phyloP scores from a whole-genome alignment of 2,329 filamentous ascomycete species.

The Fusarium udum region DNA sequence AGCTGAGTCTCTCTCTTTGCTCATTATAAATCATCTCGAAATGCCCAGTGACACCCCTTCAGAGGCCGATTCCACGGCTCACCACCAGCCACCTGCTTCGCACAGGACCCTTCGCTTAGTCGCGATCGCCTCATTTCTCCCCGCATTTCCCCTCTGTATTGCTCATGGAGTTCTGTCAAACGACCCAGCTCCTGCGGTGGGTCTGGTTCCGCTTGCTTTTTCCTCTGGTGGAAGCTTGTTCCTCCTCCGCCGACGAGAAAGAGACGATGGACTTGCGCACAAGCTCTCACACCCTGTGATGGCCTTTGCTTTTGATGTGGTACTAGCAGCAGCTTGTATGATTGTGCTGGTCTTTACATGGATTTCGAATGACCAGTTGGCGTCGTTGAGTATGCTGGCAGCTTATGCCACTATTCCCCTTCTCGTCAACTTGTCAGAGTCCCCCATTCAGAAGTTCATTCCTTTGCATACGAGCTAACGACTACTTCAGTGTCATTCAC shows the following conservation, averaged over 20 bases:
- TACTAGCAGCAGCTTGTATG: constrained; percentile 51
- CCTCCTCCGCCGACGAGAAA: constrained; percentile 32
- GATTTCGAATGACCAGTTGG: constrained; percentile 42
- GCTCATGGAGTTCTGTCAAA: constrained; percentile 50
- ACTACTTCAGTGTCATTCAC: constrained; percentile 48
- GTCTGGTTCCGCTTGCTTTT: constrained; percentile 52
- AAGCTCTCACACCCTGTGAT: constrained; percentile 45
- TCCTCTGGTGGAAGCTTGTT: constrained; percentile 45
- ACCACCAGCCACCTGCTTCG: constrained; percentile 17
- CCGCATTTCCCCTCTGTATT: constrained; percentile 53
- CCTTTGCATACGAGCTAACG: not conserved
- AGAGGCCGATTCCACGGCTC: constrained; percentile 15
- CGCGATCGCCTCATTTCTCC: constrained; percentile 50
- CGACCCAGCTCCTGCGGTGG: constrained; percentile 50
- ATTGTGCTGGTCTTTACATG: constrained; percentile 54
- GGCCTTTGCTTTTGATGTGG: constrained; percentile 50
- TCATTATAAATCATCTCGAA: not conserved
- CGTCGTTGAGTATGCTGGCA: constrained; percentile 52
- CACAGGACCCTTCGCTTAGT: constrained; percentile 47
- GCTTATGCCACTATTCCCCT: constrained; percentile 55
- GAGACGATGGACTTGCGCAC: not conserved
- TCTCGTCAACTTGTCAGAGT: constrained; percentile 53
- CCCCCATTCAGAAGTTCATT: too few species aligned
- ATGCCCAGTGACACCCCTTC: constrained; percentile 32
- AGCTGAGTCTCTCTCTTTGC: not conserved